Evolutionary conservation across 345 rosid species (phyloP).

Genomic region (Carallia brachiata): DNA sequence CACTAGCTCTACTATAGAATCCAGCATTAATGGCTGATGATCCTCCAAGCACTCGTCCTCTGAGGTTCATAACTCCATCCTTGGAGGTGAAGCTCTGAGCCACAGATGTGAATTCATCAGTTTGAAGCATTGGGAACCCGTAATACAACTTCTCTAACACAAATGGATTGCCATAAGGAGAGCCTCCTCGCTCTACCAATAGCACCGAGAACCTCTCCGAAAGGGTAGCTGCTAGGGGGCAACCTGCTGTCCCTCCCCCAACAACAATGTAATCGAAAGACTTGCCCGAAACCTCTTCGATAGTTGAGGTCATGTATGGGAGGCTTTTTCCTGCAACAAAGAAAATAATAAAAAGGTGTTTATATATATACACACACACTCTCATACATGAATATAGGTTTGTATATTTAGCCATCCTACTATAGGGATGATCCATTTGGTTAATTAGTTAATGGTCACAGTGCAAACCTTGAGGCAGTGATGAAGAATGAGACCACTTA

Average conservation of each 20-base stretch:
- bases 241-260: conserved; percentile 79
- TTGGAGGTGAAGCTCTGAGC: conserved; percentile 56
- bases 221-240: conserved; percentile 68
- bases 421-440: too few relatives aligned
- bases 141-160: conserved; percentile 33
- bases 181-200: conserved; percentile 65
- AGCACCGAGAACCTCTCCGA: conserved; percentile 57
- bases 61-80: conserved; percentile 47
- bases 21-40: conserved; percentile 70
- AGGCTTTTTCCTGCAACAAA: conserved; percentile 36
- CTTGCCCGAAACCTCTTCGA: conserved; percentile 53
- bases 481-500: conserved; percentile 12
- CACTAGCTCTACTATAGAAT: conserved; percentile 69
- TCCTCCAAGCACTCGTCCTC: conserved; percentile 80
- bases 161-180: conserved; percentile 61
- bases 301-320: conserved; percentile 61
- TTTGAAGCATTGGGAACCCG: conserved; percentile 18
- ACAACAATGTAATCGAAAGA: conserved; percentile 72
- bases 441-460: too few relatives aligned
- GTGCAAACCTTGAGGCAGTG: conserved; percentile 36
- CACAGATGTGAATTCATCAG: conserved; percentile 48
- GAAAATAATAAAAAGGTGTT: background rate
- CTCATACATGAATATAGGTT: too few relatives aligned
- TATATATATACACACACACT: too few relatives aligned
- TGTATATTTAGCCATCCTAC: too few relatives aligned